Evolutionary conservation across 2,329 filamentous ascomycete species (phyloP), one percentile per base, ranked within the genome.

Genomic region (Akanthomyces muscarius): DNA sequence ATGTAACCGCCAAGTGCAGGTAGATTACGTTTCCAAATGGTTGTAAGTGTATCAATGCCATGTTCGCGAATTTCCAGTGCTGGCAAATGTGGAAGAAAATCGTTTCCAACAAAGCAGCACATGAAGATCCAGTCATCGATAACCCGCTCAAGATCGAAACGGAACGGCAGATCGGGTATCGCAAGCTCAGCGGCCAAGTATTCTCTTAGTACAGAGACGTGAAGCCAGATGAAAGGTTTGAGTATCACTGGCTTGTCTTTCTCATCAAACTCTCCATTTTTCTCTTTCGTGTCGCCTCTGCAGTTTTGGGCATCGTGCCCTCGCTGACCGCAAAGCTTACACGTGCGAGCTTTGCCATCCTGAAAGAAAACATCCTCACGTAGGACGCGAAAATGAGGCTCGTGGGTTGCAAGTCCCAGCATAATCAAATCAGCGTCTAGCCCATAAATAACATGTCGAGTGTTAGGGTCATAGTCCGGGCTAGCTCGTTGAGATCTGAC

Each of bases 71-170:
- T 98, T 75, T 98, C 95, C 64, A 99, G 83, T 70, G 94, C 96
- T n/a, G 95, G 95, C 64, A 99, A 81, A 81, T 99, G 95, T 57
- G 95, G 95, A 68, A 99, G 79, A 78, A 99, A 99, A 80, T 99
- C 96, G 76, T 99, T 99, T 68, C 94, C 94, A 63, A 98, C 94
- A 74, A 98, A 98, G 79, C 96, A 98, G 78, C 94, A 98, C 87
- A 98, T 95, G 75, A 98, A 98, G 16, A 98, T 92, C 95, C 94
- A 98, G 73, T 98, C 94, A 75, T 98, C 95, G 64, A 98, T 85
- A 30, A 93, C 93, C 67, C 95, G 88, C 76, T 99, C 95, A 51
- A 99, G 82, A 73, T 99, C 92, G 76, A 96, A 98, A 61, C 86
- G 85, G 77, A 98, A 98, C 1, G 89, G 88, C 68, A 97, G 85